phyloP scores from a whole-genome alignment of 768 basidiomycete genomes.

The Suillus discolor region DNA sequence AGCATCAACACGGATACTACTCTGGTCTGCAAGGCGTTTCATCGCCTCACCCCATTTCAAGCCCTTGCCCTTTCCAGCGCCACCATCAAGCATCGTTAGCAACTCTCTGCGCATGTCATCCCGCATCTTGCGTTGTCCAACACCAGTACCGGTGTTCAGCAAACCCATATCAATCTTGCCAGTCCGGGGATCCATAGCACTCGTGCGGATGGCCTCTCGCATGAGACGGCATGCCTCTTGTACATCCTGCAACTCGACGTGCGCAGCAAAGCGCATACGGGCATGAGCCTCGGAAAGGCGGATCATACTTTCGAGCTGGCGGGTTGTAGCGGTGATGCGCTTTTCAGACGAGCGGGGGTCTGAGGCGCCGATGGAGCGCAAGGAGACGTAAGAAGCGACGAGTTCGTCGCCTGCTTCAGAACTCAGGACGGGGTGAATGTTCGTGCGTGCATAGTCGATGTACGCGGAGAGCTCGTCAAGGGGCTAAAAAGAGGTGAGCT shows the following conservation, averaged over 20 bases:
- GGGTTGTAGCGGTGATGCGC: conserved; percentile 96
- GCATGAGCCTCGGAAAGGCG: conserved; percentile 96
- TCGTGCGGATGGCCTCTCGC: conserved; percentile 93
- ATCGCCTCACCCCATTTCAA: conserved; percentile 85
- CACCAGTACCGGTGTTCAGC: conserved; percentile 90
- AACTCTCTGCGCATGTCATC: conserved; percentile 92
- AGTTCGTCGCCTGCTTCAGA: conserved; percentile 85
- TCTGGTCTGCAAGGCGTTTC: conserved; percentile 79
- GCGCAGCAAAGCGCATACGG: conserved; percentile 89
- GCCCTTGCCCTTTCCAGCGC: conserved; percentile 54
- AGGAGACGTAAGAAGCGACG: conserved; percentile 87
- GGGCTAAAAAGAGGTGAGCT: conserved; percentile 52
- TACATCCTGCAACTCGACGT: conserved; percentile 86
- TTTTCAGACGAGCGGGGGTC: conserved; percentile 89
- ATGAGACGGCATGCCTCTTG: conserved; percentile 92
- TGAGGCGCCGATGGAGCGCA: conserved; percentile 84
- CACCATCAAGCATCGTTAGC: conserved; percentile 59
- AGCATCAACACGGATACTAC: conserved; percentile 75
- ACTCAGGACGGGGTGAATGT: conserved; percentile 83
- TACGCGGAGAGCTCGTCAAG: conserved; percentile 90
- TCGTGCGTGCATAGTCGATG: conserved; percentile 88
- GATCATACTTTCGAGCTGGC: conserved; percentile 97
- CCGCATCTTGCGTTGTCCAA: conserved; percentile 80
- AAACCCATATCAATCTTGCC: conserved; percentile 98
- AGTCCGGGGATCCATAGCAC: conserved; percentile 93